Evolutionary conservation across 805 yeast genomes (phyloP), one percentile per base, ranked within the genome.

Genomic region (Maudiozyma pseudohumilis): DNA sequence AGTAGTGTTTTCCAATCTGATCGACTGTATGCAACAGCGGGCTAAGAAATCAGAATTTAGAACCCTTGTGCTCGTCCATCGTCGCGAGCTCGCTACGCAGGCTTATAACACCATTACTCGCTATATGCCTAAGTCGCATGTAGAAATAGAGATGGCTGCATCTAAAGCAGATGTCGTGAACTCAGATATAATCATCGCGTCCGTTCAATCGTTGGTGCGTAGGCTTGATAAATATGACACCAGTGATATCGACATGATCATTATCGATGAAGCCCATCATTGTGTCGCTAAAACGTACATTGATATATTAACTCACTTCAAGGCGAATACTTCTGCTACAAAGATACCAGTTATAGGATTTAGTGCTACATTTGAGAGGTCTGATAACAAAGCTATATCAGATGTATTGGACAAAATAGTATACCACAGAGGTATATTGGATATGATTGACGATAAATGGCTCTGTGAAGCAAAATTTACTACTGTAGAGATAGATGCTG

Each of bases 231-330:
- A 63, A 33, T 81, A 78, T 49, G 57, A 72, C 38, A 80, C 88
- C 0, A 34, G 38, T 2, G 72, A 73, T n/a, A 44, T 59, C 10
- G 80, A 84, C 52, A 66, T 87, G 23, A 72, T 89, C 13, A 75
- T 88, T 16, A 66, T 88, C 2, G 97, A 88, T 59, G 97, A 88
- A 55, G 94, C 95, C 29, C 97, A 88, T 53, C 96, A 88, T 58
- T 79, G 94, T 0, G 81, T 83, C 1, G 86, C 95, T 0, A 52
- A 56, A 12, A 68, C 87, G 1, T 89, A 88, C 63, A 32, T 60
- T 13, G 65, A 68, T 22, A 66, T 87, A 1, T 54, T 85, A 36
- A 55, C 64, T 3, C 67, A 83, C 49, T 85, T 88, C 48, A 63
- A 64, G 0, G 78, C 79, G 3, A 44, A 50, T 24, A 44, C 52